Evolutionary conservation across 768 basidiomycete species (phyloP), one percentile per base, ranked within the genome.

Genomic region (Neoboletus brunneissimus): DNA sequence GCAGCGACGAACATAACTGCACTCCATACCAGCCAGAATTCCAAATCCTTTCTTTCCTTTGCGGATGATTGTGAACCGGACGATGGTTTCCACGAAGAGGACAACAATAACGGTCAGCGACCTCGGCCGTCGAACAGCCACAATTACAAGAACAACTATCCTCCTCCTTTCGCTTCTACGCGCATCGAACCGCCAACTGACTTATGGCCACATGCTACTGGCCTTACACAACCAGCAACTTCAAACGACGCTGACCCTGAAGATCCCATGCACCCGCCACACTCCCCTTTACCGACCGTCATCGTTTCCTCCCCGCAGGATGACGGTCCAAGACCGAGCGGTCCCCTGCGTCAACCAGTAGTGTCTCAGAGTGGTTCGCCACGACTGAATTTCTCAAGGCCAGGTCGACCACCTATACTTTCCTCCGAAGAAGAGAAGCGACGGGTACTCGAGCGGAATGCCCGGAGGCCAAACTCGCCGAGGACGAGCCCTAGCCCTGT

Each of bases 371-470:
- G 66, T 46, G 51, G 58, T 34, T 54, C 62, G 18, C 73, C 77
- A 6, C 75, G 75, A 15, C 67, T 78, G 31, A 89, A 88, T 65
- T 88, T 85, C 63, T 88, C 88, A 23, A 75, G 86, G 48, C 86
- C 87, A 45, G 78, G 80, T 51, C 79, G 81, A 22, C 77, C 79
- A 18, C 70, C 70, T 0, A 75, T 76, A 60, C 62, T 71, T 23
- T 72, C 69, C 12, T 72, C 77, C 29, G 71, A 74, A 43, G 73
- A 73, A 29, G 62, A 70, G 54, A 79, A 81, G 55, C 73, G 72
- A 32, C 70, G 69, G 44, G 79, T 79, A 16, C 72, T 89, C 48
- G 81, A 86, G 68, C 79, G 89, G 44, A 88, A 88, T 70, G 73
- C 79, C 32, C 75, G 67, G 51, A 72, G 77, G 53, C 51, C 65